Percentiles rank a stretch among this genome's conserved stretches.
Conservation (phyloP, 192 early-diverging fungal genomes). For the Rhizoclosmatium globosum region DNA sequence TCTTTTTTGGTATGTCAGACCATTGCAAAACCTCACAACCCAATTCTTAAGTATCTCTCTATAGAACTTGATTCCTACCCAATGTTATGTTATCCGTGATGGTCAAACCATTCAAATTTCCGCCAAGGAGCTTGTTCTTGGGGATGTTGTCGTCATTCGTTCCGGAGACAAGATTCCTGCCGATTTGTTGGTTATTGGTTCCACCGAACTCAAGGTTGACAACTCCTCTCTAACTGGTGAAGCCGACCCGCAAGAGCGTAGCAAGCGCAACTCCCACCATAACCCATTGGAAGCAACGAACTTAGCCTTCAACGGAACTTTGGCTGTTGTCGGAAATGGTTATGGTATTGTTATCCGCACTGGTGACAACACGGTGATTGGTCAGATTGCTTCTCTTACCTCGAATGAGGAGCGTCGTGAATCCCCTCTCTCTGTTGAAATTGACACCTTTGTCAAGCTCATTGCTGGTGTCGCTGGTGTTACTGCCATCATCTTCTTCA, state of each 20-base stretch:
- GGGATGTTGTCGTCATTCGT: constrained; percentile 52
- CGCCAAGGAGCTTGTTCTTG: constrained; percentile 48
- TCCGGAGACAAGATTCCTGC: constrained; percentile 56
- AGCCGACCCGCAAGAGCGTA: constrained; percentile 49
- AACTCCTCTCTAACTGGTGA: constrained; percentile 61
- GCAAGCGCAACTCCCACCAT: constrained; percentile 19
- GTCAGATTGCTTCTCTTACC: constrained; percentile 58
- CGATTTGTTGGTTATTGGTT: constrained; percentile 47
- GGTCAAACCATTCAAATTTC: constrained; percentile 36
- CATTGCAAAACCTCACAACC: neutral
- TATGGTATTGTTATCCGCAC: constrained; percentile 63
- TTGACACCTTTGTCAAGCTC: constrained; percentile 57
- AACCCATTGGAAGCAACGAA: constrained; percentile 57
- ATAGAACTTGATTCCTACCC: constrained; percentile 50
- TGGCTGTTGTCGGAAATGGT: constrained; percentile 59
- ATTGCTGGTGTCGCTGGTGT: constrained; percentile 53
- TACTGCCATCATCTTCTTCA: constrained; percentile 62
- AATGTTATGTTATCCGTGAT: constrained; percentile 48
- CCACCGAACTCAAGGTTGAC: constrained; percentile 56
- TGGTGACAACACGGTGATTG: constrained; percentile 61
- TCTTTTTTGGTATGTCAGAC: constrained; percentile 74
- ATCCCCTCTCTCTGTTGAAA: constrained; percentile 57
- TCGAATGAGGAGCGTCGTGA: constrained; percentile 49
- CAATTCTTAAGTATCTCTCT: constrained; percentile 63
- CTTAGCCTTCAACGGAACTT: constrained; percentile 53